Evolutionary conservation across 257 asterid species (phyloP), one percentile per base, ranked within the genome.

Genomic region (Fraxinus anomala): DNA sequence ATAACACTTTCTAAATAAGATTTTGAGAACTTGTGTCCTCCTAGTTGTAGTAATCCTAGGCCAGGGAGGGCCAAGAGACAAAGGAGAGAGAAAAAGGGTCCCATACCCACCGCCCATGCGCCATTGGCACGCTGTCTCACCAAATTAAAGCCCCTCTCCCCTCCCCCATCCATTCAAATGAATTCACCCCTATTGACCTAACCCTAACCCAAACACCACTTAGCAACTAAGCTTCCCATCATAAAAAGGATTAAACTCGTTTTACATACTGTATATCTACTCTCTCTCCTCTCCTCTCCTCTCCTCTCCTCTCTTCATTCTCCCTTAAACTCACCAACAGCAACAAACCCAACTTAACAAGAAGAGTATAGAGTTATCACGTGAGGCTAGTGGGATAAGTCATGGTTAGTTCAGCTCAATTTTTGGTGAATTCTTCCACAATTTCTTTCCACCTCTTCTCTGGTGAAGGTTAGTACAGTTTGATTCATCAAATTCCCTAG

Each of bases 161-260:
- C 79, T 67, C 21, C 13, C 13, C 61, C 31, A 21, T n/a, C 68
- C 44, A 2, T 34, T 44, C 42, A 70, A 37, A 73, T 78, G 69
- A 47, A 51, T 61, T 73, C 65, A 72, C 51, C 51, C 51, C 51
- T 42, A 42, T 11, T 82, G 82, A 86, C 92, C 94, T 87, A 92
- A 87, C 94, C 91, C 91, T 83, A 82, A 81, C 84, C 85, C 82
- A 81, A 85, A 68, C 76, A 80, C 65, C 79, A 79, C 86, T 83
- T 78, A 77, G 42, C 56, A 68, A 82, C 80, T 54, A 75, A 74
- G 69, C 77, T 77, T 82, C 86, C 65, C 84, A 67, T 68, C 84
- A 77, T 77, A 68, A 70, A 75, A 84, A 37, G 68, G 69, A 77
- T 77, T 87, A 80, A 72, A 77, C 66, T 82, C 85, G 12, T 73